Percentiles rank a stretch among this genome's conserved stretches.
Evolutionary conservation across 257 asterid species (phyloP).

Genomic region (Solanum chaucha): DNA sequence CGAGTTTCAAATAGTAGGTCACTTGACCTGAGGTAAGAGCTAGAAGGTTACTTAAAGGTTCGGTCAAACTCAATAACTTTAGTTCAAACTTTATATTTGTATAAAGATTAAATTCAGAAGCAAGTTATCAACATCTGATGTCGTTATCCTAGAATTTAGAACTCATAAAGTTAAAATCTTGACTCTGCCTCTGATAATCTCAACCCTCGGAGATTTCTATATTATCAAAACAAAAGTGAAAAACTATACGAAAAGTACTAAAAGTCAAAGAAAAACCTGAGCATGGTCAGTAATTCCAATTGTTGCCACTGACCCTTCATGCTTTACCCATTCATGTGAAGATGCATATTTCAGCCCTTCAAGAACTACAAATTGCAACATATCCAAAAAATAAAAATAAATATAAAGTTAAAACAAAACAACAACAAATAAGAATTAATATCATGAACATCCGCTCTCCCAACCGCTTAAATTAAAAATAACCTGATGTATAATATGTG

Average conservation of each 20-base stretch:
- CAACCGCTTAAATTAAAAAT: neutral
- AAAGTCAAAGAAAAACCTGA: constrained; percentile 35
- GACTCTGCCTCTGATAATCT: neutral
- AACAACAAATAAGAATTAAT: neutral
- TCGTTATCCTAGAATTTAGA: neutral
- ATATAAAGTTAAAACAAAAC: neutral
- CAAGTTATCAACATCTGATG: neutral
- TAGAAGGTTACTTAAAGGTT: neutral
- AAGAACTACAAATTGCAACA: constrained; percentile 32
- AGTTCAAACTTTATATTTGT: neutral
- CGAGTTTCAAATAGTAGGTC: neutral
- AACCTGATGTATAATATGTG: neutral
- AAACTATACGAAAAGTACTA: neutral
- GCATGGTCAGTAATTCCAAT: constrained; percentile 90
- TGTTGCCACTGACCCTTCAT: constrained; percentile 70
- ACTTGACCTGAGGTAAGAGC: neutral
- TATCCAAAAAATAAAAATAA: neutral
- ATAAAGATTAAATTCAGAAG: neutral
- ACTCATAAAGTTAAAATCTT: neutral
- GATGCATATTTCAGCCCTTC: constrained; percentile 69
- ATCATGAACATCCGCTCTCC: neutral
- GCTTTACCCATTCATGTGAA: constrained; percentile 96
- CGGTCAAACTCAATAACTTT: neutral
- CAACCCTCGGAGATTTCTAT: neutral
- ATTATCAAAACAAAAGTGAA: neutral